These are phyloP conservation scores for Hypoxylon sp. DNA, from an alignment of 2,329 filamentous ascomycete species.

Conservation along the genomic window DNA sequence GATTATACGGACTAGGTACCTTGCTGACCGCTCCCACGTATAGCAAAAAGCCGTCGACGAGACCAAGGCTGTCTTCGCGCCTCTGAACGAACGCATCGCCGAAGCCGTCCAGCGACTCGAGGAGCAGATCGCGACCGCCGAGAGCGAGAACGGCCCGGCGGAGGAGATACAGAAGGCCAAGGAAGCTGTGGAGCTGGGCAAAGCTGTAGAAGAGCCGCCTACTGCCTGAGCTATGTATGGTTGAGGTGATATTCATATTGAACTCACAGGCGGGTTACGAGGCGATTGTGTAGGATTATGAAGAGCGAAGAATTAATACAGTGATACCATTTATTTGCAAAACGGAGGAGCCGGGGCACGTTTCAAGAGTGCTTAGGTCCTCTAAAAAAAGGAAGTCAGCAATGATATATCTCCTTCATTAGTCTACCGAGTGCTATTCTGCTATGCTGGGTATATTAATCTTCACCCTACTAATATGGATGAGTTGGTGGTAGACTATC, in stretches of 20 bases:
- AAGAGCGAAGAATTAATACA: slow-evolving; percentile 38
- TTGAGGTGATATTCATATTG: background rate
- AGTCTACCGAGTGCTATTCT: slow-evolving; percentile 1
- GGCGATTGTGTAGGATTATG: slow-evolving; percentile 28
- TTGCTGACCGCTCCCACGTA: slow-evolving; percentile 5
- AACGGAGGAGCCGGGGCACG: background rate
- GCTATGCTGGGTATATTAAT: slow-evolving; percentile 35
- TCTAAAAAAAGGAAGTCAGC: background rate
- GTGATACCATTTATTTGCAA: slow-evolving; percentile 35
- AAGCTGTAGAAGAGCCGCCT: slow-evolving; percentile 56
- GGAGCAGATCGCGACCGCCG: slow-evolving; percentile 78
- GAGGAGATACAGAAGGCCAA: slow-evolving; percentile 70
- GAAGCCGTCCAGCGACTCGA: slow-evolving; percentile 81
- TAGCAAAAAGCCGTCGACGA: slow-evolving; percentile 87
- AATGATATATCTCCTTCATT: slow-evolving; percentile 12
- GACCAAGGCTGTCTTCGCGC: slow-evolving; percentile 85
- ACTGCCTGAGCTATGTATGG: slow-evolving; percentile 37
- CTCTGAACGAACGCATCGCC: slow-evolving; percentile 78
- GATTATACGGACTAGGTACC: no score
- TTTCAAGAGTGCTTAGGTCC: background rate
- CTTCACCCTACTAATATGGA: background rate
- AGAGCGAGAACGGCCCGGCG: slow-evolving; percentile 61
- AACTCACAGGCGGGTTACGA: background rate
- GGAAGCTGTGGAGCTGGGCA: slow-evolving; percentile 66
- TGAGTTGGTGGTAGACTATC: background rate